Evolutionary conservation across 1,284 basidiomycete species (phyloP).

Genomic region (Meira nashicola): DNA sequence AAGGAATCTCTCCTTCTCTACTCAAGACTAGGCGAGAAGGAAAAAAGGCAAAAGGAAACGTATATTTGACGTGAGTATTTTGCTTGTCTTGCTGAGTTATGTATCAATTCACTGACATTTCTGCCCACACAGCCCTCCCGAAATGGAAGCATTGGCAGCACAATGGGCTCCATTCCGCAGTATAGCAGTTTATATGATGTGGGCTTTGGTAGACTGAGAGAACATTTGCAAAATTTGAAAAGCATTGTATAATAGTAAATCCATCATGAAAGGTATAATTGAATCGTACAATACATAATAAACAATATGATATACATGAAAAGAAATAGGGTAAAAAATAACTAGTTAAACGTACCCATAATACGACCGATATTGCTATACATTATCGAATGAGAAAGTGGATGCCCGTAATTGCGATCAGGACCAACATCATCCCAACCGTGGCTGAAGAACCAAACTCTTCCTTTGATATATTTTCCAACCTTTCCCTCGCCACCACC

Average conservation of each 20-base stretch:
- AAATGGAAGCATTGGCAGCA: constrained; percentile 43
- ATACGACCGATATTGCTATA: no score
- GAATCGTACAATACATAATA: background rate
- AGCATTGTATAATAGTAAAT: background rate
- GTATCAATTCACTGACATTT: constrained; percentile 1
- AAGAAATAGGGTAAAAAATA: no score
- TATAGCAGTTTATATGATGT: constrained; percentile 45
- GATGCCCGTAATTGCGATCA: no score
- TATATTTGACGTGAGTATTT: constrained; percentile 30
- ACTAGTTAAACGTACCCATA: no score
- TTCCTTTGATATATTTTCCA: no score
- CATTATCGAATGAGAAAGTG: no score
- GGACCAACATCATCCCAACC: no score
- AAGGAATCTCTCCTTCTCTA: constrained; percentile 15
- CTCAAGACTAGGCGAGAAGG: constrained; percentile 35
- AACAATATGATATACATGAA: no score
- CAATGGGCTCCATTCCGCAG: constrained; percentile 44
- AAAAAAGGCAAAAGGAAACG: constrained; percentile 45
- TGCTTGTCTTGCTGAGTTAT: background rate
- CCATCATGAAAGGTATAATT: background rate
- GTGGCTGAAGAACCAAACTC: no score
- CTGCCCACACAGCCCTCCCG: constrained; percentile 24
- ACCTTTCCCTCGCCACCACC: no score
- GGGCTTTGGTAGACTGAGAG: constrained; percentile 31
- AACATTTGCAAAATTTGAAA: background rate